Evolutionary conservation across 306 rosid species (phyloP), one percentile per base, ranked within the genome.

Genomic region (Corylus heterophylla): DNA sequence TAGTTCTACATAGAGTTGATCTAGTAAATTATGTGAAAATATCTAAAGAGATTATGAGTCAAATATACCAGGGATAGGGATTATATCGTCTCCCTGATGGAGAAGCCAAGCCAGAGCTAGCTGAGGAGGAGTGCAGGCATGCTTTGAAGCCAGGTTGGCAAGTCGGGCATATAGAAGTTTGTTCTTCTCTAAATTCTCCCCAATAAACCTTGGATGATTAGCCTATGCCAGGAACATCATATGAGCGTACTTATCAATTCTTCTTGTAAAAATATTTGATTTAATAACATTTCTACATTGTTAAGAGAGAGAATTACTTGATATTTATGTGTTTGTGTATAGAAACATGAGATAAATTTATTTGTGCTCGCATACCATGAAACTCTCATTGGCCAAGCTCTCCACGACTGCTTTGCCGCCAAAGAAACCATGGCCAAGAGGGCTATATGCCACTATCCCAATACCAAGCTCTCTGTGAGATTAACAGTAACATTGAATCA

Each of bases 51-150:
- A 73, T 35, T 54, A 7, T 13, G 45, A 42, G 73, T 37, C 72
- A 73, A 69, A 54, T 44, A 73, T 87, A 92, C 92, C 97, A 22
- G 94, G 97, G 68, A 92, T 88, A 54, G 97, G 91, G 83, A 92
- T 44, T 82, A 89, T 84, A 71, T 88, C 88, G 61, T 82, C 86
- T 76, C 88, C 91, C 81, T 87, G 97, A 79, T 89, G 90, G 10
- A 92, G 87, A 84, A 89, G 84, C 92, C 94, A 89, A 12, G 97
- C 91, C 70, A 92, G 76, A 74, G 91, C 94, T 79, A 92, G 76
- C 74, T 92, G 91, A 64, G 94, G 83, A 72, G 87, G 90, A 68
- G 87, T 76, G 79, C 91, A 88, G 12, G 79, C 81, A 82, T 87
- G 87, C 72, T 84, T 87, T 42, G 83, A 77, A 81, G 92, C 91